Evolutionary conservation across 495 filamentous ascomycete species (phyloP).

Genomic region (Penicillium soppii): DNA sequence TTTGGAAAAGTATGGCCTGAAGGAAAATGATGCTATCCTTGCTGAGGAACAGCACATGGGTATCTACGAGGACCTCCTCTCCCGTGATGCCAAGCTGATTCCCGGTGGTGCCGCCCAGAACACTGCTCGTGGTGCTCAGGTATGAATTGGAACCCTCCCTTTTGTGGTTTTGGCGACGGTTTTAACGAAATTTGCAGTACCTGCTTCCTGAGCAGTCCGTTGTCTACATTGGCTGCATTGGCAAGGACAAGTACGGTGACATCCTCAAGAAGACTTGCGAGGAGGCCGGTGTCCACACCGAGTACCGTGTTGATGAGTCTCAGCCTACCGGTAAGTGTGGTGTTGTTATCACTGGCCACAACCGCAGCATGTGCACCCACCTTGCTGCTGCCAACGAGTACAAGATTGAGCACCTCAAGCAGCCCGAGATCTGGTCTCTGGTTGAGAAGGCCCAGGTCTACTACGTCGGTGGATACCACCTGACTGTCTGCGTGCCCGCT

Average conservation of each 20-base stretch:
- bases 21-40: constrained; percentile 95
- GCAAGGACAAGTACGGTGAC: constrained; percentile 86
- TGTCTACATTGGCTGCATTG: constrained; percentile 90
- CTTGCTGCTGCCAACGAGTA: constrained; percentile 96
- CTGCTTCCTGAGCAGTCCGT: constrained; percentile 82
- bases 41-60: constrained; percentile 85
- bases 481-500: constrained; percentile 87
- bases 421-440: constrained; percentile 83
- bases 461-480: constrained; percentile 91
- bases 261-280: constrained; percentile 77
- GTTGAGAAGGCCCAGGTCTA: constrained; percentile 84
- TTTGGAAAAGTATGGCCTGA: constrained; percentile 87
- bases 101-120: constrained; percentile 98
- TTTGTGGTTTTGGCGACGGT: neutral
- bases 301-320: constrained; percentile 85
- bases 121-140: constrained; percentile 90
- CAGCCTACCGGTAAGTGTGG: constrained; percentile 89
- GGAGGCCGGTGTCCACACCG: constrained; percentile 81
- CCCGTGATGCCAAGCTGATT: constrained; percentile 87
- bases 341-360: constrained; percentile 92
- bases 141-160: constrained; percentile 20
- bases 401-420: constrained; percentile 89
- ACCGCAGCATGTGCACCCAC: constrained; percentile 92
- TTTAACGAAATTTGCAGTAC: constrained; percentile 57
- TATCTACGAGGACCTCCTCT: constrained; percentile 89